These are phyloP conservation scores for Hirschfeldia incana DNA, from an alignment of 345 rosid genomes.

Conservation along the genomic window DNA sequence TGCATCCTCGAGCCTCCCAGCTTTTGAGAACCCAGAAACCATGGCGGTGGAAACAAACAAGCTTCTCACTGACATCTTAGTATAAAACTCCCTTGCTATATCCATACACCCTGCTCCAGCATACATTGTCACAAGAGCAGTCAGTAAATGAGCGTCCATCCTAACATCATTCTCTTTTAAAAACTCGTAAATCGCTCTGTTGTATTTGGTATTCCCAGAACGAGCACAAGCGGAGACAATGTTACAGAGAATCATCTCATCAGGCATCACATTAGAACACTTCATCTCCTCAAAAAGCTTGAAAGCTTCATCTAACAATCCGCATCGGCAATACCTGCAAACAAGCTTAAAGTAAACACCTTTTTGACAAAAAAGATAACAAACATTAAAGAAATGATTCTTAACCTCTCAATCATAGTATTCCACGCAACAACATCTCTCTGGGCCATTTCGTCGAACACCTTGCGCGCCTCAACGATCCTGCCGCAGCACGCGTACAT, in stretches of 20 bases:
- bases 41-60: constrained; percentile 53
- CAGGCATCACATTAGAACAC: constrained; percentile 47
- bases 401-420: constrained; percentile 60
- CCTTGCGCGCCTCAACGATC: constrained; percentile 44
- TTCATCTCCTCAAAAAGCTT: constrained; percentile 72
- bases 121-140: constrained; percentile 53
- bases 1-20: constrained; percentile 53
- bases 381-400: background rate
- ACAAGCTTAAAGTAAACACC: constrained; percentile 2
- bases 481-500: constrained; percentile 48
- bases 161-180: constrained; percentile 42
- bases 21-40: constrained; percentile 54
- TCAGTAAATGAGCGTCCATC: constrained; percentile 47
- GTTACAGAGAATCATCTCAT: constrained; percentile 55
- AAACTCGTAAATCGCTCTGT: constrained; percentile 50
- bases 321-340: constrained; percentile 48
- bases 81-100: constrained; percentile 43
- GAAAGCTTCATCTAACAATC: constrained; percentile 50
- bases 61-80: constrained; percentile 37
- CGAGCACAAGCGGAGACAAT: constrained; percentile 55
- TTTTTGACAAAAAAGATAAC: background rate
- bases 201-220: constrained; percentile 45
- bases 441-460: constrained; percentile 59
- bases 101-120: constrained; percentile 53
- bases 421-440: constrained; percentile 64